Percentiles rank a stretch among this genome's conserved stretches.
phyloP scores from a whole-genome alignment of 2,329 filamentous ascomycete species.

The Fulvia fulva region DNA sequence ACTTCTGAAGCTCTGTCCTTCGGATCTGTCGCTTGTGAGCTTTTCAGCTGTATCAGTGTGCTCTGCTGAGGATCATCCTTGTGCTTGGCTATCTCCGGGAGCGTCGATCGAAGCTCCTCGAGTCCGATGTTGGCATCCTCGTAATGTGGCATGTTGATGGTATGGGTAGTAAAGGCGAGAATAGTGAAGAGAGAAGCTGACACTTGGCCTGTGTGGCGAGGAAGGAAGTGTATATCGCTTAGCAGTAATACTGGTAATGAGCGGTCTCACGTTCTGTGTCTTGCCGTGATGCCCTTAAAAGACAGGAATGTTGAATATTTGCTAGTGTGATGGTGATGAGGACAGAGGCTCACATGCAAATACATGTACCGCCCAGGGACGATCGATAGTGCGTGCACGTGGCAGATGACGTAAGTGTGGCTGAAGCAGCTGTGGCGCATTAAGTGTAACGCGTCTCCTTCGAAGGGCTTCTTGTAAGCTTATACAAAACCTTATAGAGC shows the following conservation, averaged over 20 bases:
- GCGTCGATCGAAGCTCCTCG: neutral
- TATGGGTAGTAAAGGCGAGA: neutral
- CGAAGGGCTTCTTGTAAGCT: neutral
- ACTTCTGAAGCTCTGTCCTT: neutral
- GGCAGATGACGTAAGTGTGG: neutral
- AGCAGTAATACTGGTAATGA: neutral
- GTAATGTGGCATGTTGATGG: neutral
- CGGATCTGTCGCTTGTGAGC: neutral
- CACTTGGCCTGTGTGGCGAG: neutral
- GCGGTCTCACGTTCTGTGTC: neutral
- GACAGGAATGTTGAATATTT: neutral
- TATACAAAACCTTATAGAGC: neutral
- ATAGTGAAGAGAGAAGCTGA: neutral
- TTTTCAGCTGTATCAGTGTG: slow-evolving; percentile 1
- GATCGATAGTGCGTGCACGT: neutral
- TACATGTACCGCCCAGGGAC: neutral
- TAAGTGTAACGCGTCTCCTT: neutral
- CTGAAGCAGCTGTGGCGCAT: neutral
- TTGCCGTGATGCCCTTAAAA: neutral
- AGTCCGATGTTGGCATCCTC: neutral
- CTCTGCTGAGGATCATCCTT: neutral
- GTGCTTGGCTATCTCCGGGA: neutral
- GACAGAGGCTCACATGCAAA: neutral
- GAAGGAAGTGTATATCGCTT: neutral
- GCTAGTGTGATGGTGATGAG: neutral